Percentiles rank a stretch among this genome's conserved stretches.
Evolutionary conservation across 768 basidiomycete species (phyloP).

Genomic region (Lactarius akahatsu): DNA sequence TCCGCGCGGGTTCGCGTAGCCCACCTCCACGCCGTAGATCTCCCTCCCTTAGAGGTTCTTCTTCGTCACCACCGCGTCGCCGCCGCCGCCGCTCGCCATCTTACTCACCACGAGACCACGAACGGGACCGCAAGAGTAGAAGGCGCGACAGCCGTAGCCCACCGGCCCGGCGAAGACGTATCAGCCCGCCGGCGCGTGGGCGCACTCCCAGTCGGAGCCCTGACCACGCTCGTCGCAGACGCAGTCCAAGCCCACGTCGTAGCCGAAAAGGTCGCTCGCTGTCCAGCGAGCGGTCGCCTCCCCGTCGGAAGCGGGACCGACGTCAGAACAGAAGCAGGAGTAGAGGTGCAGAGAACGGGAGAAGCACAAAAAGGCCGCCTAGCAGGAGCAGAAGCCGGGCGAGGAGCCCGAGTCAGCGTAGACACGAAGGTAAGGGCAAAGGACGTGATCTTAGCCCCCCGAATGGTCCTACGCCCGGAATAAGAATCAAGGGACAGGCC

Average conservation of each 20-base stretch:
- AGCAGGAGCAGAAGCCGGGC: conserved; percentile 24
- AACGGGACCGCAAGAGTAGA: conserved; percentile 31
- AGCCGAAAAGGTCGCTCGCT: conserved; percentile 33
- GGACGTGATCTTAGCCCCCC: conserved; percentile 32
- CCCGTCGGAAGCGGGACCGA: conserved; percentile 22
- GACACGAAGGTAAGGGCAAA: conserved; percentile 20
- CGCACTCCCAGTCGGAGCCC: conserved; percentile 38
- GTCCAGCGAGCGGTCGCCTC: conserved; percentile 39
- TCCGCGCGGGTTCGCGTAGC: conserved; percentile 27
- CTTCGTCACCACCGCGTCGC: conserved; percentile 31
- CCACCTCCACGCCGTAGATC: conserved; percentile 31
- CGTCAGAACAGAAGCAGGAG: conserved; percentile 19
- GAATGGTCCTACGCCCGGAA: conserved; percentile 44
- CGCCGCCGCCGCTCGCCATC: conserved; percentile 49
- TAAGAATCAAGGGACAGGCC: conserved; percentile 77
- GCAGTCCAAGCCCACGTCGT: conserved; percentile 44
- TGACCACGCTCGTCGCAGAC: conserved; percentile 42
- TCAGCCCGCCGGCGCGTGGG: conserved; percentile 31
- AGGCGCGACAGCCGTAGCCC: conserved; percentile 54
- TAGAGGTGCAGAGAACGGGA: conserved; percentile 20
- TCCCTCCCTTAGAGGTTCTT: conserved; percentile 22
- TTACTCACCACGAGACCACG: conserved; percentile 46
- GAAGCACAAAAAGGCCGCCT: conserved; percentile 5
- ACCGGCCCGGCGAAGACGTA: conserved; percentile 38
- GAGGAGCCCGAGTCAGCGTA: conserved; percentile 19